Conservation (phyloP, 208 protist species). For the Perkinsela sp. region DNA sequence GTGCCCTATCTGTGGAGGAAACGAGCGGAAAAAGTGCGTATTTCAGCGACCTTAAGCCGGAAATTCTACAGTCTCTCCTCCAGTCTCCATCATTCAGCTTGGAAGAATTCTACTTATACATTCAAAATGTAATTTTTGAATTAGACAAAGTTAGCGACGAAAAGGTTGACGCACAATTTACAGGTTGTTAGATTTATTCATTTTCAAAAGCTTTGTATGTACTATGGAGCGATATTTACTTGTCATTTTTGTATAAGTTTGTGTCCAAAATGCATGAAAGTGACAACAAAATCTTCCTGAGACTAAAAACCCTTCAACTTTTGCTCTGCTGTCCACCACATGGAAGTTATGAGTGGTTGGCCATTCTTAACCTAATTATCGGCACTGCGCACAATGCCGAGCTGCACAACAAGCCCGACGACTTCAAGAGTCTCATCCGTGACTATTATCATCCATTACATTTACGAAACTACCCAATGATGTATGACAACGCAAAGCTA, state of each 20-base stretch:
- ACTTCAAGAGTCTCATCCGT: neutral
- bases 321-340: neutral
- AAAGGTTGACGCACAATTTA: too few relatives aligned
- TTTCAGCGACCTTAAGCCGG: too few relatives aligned
- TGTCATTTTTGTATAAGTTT: too few relatives aligned
- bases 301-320: too few relatives aligned
- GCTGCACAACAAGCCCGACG: neutral
- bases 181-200: too few relatives aligned
- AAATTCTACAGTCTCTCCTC: too few relatives aligned
- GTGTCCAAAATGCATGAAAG: too few relatives aligned
- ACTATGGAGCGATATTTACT: too few relatives aligned
- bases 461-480: neutral
- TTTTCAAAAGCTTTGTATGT: too few relatives aligned
- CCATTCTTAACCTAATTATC: neutral
- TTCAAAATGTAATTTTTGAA: neutral
- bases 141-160: neutral
- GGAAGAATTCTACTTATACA: neutral
- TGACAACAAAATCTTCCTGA: too few relatives aligned
- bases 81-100: neutral
- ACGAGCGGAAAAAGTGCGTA: too few relatives aligned
- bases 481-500: neutral
- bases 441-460: neutral
- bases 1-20: too few relatives aligned
- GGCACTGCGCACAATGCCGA: neutral
- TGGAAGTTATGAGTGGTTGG: neutral